Percentiles rank a stretch among this genome's conserved stretches.
These are phyloP conservation scores for Blastocystis sp. DNA, from an alignment of 352 stramenopile species.

Conservation along the genomic window DNA sequence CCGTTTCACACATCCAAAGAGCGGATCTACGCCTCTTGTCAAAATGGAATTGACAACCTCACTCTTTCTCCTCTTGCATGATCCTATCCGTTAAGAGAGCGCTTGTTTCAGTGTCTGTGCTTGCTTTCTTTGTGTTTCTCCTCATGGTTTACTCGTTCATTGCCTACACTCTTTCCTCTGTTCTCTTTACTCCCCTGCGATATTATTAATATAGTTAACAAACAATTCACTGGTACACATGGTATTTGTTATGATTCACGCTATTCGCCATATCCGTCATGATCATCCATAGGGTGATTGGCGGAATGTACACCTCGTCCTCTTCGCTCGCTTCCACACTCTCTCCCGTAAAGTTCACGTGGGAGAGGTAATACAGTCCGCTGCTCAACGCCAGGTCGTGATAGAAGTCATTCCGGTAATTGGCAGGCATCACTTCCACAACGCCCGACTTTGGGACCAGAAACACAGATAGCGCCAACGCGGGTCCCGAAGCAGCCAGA, in stretches of 20 bases:
- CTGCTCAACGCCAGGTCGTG: constrained; percentile 7
- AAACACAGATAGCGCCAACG: constrained; percentile 4
- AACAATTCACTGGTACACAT: constrained; percentile 38
- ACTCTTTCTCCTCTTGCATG: no score
- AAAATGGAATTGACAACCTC: no score
- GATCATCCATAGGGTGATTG: constrained; percentile 63
- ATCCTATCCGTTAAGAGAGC: no score
- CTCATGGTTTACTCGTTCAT: constrained; percentile 31
- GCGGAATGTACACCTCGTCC: constrained; percentile 33
- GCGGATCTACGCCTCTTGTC: no score
- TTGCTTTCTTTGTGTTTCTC: not conserved
- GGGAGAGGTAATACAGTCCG: constrained; percentile 41
- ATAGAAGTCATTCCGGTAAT: constrained; percentile 41
- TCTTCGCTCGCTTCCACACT: not conserved
- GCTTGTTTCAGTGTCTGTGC: not conserved
- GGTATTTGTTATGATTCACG: constrained; percentile 64
- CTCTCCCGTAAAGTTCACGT: constrained; percentile 21
- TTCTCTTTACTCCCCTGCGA: constrained; percentile 22
- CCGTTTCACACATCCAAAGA: no score
- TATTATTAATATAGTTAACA: constrained; percentile 56
- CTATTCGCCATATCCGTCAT: constrained; percentile 55
- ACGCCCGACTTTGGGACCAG: constrained; percentile 44
- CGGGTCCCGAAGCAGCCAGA: constrained; percentile 12
- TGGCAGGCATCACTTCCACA: constrained; percentile 31
- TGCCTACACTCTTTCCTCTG: constrained; percentile 4